Evolutionary conservation across 345 rosid genomes (phyloP), one percentile per base, ranked within the genome.

Genomic region (Pistacia integerrima): DNA sequence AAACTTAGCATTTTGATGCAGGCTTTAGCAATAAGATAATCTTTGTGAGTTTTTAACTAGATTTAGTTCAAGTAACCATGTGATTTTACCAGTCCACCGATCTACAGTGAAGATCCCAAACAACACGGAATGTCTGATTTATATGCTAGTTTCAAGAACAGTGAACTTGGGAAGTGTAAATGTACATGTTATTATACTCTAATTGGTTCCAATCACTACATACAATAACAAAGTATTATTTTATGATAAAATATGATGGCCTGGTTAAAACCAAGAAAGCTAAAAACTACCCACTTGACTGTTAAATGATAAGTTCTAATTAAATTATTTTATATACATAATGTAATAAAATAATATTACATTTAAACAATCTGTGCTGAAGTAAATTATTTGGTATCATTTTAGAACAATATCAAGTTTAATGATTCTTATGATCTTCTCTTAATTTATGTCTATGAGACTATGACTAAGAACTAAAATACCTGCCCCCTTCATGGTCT

Each of bases 41-140:
- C 35, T 52, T 0, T 44, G 9, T 12, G 16, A 4, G 11, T 44
- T 33, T 68, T 70, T 49, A 35, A 51, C 51, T 36, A 46, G 65
- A 49, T 46, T n/a, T 17, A 41, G 64, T 33, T 52, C 20, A 58
- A 65, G 38, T 69, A 67, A 17, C 64, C 81, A 77, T 74, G 81
- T 77, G 81, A 57, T 57, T 58, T 62, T 63, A 69, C 7, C 55
- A 4, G 46, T 64, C 9, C n/a, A 58, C 36, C 20, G 72, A 79
- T 81, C 83, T 78, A 62, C 76, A 63, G 76, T 65, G 84, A 80
- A 72, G 82, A 73, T 74, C 85, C 80, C 86, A 72, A 82, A 57
- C 35, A 55, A 52, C 48, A 49, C 56, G 38, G 33, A 25, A 65
- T 79, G 72, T 52, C 33, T 60, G 48, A 56, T 25, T 54, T 48